Evolutionary conservation across 345 rosid species (phyloP).

Genomic region (Nasturtium officinale): DNA sequence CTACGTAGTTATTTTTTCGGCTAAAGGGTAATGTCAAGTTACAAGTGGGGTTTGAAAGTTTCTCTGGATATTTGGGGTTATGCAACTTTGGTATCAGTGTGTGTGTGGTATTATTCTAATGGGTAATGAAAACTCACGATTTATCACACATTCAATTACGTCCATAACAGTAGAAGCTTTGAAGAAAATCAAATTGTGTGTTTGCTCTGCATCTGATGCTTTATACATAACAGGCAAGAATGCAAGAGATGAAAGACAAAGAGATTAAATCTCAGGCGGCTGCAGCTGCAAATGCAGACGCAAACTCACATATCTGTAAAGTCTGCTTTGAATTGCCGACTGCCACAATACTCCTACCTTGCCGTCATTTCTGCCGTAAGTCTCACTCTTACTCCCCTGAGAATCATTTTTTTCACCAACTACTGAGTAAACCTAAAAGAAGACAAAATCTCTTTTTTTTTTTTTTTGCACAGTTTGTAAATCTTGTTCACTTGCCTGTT

Average conservation of each 20-base stretch:
- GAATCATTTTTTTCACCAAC: slow-evolving; percentile 14
- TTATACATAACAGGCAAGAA: slow-evolving; percentile 64
- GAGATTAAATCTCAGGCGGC: slow-evolving; percentile 67
- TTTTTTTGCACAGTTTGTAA: slow-evolving; percentile 77
- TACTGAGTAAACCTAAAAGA: neutral
- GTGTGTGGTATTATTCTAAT: neutral
- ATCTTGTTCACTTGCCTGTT: slow-evolving; percentile 95
- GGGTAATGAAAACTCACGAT: neutral
- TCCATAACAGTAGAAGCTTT: neutral
- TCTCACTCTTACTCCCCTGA: slow-evolving; percentile 21
- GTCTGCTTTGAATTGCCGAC: slow-evolving; percentile 89
- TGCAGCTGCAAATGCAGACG: slow-evolving; percentile 84
- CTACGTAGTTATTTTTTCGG: neutral
- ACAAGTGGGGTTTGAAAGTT: neutral
- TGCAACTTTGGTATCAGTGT: slow-evolving; percentile 1
- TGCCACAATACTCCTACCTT: slow-evolving; percentile 92
- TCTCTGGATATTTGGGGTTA: neutral
- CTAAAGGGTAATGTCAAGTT: neutral
- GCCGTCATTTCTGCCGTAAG: slow-evolving; percentile 97
- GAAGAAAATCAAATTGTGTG: neutral
- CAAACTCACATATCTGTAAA: slow-evolving; percentile 88
- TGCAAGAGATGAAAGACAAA: slow-evolving; percentile 97
- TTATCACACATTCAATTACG: neutral
- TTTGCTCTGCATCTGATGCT: slow-evolving; percentile 6
- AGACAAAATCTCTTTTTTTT: neutral